A percentile compares a stretch with the other conserved stretches of the same genome.
phyloP scores from a whole-genome alignment of 2,329 filamentous ascomycete genomes.

The Thelonectria rubi region DNA sequence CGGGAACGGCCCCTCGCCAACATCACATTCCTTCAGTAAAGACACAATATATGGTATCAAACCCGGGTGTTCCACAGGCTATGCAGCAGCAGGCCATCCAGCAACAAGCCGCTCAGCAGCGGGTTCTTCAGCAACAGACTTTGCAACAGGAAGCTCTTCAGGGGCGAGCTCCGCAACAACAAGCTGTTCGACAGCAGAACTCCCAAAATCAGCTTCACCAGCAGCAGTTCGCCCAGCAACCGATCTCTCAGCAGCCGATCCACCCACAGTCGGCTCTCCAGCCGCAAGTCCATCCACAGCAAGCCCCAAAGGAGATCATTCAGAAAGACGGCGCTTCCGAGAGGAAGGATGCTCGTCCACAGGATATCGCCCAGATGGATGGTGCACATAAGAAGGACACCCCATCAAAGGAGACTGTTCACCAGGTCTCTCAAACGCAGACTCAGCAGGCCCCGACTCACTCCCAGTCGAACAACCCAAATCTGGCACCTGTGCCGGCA shows the following conservation, averaged over 20 bases:
- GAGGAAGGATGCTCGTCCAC: too few species aligned
- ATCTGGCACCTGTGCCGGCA: slow-evolving; percentile 31
- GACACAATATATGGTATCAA: slow-evolving; percentile 28
- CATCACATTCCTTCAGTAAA: slow-evolving; percentile 34
- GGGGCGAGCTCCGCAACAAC: slow-evolving; percentile 19
- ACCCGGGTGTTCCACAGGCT: background rate
- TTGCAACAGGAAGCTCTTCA: background rate
- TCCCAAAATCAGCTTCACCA: background rate
- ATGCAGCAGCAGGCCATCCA: background rate
- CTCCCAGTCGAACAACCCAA: slow-evolving; percentile 37
- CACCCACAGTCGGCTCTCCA: background rate
- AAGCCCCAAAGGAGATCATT: background rate
- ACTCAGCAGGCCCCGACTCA: slow-evolving; percentile 3
- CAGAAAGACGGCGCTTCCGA: background rate
- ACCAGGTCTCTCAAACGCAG: slow-evolving; percentile 13
- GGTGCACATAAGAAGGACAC: too few species aligned
- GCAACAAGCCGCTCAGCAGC: slow-evolving; percentile 20
- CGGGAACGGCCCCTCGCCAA: slow-evolving; percentile 2
- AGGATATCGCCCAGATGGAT: too few species aligned
- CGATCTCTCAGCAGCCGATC: background rate
- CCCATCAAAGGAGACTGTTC: too few species aligned
- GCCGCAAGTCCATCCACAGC: background rate
- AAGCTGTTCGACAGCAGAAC: background rate
- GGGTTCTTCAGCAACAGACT: slow-evolving; percentile 1
- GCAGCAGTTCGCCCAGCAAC: slow-evolving; percentile 5